Base-by-base conservation (phyloP, 2,329 filamentous ascomycete species). In the Amphichorda felina region DNA sequence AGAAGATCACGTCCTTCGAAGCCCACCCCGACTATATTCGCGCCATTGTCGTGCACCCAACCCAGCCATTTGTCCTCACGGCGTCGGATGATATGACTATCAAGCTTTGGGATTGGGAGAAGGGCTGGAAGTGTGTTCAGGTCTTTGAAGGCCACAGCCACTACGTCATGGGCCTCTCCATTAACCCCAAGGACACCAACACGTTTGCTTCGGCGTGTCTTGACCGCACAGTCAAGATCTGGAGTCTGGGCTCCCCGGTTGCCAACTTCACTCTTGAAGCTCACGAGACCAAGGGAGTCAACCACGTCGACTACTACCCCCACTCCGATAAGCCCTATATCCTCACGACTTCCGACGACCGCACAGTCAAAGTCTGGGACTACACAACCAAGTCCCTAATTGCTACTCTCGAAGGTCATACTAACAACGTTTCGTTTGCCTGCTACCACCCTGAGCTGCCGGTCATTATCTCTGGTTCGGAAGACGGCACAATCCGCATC, bases 91-190 rank as follows among this genome's bases (percentile, higher is more conserved):
- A 95, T 57, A 94, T 94, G 87, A 94, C 87, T 38, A 94, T 95
- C 56, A 94, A 91, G 70, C 71, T 95, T 34, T 98, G 91, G 88
- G 88, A 98, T 57, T 98, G 91, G 91, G 91, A 98, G 50, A 93
- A 91, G 60, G 78, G 78, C 47, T 98, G 91, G 91, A 94, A 95
- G 60, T 96, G 89, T 55, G 85, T 96, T 22, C 87, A 94, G 59
- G 77, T 94, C 30, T 98, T 95, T 51, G 89, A 96, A 57, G 91
- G 91, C 21, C 93, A 98, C 56, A 83, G 80, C 48, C 91, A 94
- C 64, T 94, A 94, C 46, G 89, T 94, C 43, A 95, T 96, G 89
- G 86, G 86, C 19, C 69, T 96, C 44, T 82, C 89, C 35, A 94
- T 96, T 57, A 98, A 98, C 60, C 91, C 91, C 34, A 98, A 98